Percentiles rank a stretch among this genome's conserved stretches.
These are phyloP conservation scores for Chlorociboria aeruginascens DNA, from an alignment of 495 filamentous ascomycete species.

Conservation along the genomic window DNA sequence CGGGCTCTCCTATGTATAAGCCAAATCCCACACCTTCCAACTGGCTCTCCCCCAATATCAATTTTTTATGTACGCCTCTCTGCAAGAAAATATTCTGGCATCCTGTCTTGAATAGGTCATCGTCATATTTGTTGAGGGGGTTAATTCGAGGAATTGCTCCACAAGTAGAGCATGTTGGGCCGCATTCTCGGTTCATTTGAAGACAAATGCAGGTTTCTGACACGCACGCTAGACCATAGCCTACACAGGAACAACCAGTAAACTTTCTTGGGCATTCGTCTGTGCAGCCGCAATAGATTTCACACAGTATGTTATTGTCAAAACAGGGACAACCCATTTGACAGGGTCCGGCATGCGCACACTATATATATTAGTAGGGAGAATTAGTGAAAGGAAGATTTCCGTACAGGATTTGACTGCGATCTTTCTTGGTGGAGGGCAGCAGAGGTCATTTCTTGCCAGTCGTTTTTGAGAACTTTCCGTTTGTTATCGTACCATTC, in stretches of 20 bases:
- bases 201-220: slow-evolving; percentile 16
- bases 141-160: slow-evolving; percentile 51
- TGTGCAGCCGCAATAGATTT: slow-evolving; percentile 52
- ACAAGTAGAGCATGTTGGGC: slow-evolving; percentile 53
- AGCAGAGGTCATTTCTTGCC: slow-evolving; percentile 13
- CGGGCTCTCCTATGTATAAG: slow-evolving; percentile 46
- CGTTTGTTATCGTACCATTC: slow-evolving; percentile 18
- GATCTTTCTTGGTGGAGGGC: slow-evolving; percentile 13
- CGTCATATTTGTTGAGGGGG: slow-evolving; percentile 43
- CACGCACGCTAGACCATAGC: slow-evolving; percentile 11
- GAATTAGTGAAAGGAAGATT: not conserved
- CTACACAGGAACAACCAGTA: slow-evolving; percentile 51
- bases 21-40: slow-evolving; percentile 50
- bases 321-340: slow-evolving; percentile 38
- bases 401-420: slow-evolving; percentile 18
- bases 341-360: slow-evolving; percentile 15
- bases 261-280: slow-evolving; percentile 49
- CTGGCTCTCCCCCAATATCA: slow-evolving; percentile 49
- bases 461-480: slow-evolving; percentile 13
- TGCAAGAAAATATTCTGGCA: slow-evolving; percentile 56
- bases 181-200: slow-evolving; percentile 46
- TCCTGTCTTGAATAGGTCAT: slow-evolving; percentile 31
- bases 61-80: slow-evolving; percentile 42
- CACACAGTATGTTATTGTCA: slow-evolving; percentile 44
- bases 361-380: not conserved